Evolutionary conservation across 768 basidiomycete species (phyloP).

Genomic region (Boletus huronensis): DNA sequence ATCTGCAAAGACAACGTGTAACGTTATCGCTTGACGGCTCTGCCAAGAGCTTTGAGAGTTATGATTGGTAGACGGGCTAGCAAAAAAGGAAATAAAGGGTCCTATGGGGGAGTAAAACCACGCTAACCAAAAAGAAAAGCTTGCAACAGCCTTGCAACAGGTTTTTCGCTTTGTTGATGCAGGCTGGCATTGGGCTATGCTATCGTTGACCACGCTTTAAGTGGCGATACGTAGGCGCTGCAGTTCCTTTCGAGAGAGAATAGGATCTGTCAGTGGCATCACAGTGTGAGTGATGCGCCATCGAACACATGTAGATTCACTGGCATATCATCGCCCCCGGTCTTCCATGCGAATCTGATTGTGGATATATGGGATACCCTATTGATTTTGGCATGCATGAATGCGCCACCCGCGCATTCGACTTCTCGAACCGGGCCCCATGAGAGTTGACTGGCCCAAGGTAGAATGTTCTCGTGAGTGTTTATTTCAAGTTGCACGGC

Average conservation of each 20-base stretch:
- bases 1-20: too few species aligned
- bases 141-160: too few species aligned
- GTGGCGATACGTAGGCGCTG: not conserved
- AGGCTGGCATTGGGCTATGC: constrained; percentile 19
- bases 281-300: not conserved
- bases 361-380: not conserved
- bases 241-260: not conserved
- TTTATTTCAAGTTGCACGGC: not conserved
- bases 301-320: not conserved
- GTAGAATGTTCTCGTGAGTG: not conserved
- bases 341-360: not conserved
- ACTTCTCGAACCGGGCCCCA: not conserved
- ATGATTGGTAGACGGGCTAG: too few species aligned
- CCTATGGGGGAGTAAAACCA: too few species aligned
- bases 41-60: too few species aligned
- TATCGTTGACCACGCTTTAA: not conserved
- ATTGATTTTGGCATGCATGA: not conserved
- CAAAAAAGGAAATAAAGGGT: too few species aligned
- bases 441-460: not conserved
- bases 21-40: too few species aligned
- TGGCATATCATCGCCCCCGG: not conserved
- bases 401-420: not conserved
- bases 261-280: not conserved
- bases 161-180: too few species aligned
- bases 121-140: too few species aligned